Evolutionary conservation across 1,139 yeast genomes (phyloP), one percentile per base, ranked within the genome.

Genomic region (Sugiyamaella paludigena): DNA sequence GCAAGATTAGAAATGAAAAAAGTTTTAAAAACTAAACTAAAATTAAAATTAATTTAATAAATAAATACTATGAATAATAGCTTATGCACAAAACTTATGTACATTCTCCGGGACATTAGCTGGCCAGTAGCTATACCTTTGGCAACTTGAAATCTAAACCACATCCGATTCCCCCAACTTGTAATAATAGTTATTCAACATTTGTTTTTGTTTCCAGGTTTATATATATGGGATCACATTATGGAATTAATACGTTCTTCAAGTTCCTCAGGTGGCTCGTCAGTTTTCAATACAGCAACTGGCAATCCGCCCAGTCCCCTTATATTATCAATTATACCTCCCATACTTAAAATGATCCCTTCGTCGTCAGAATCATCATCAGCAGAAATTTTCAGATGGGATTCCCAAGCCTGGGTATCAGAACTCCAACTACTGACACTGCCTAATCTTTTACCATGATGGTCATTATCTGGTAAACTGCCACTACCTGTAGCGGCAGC

Each of bases 291-390:
- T 19, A 19, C 24, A n/a, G 46, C 24, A 11, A 13, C 27, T 7
- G 46, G 46, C 8, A 48, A 30, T 12, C 30, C 37, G 7, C 43
- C 45, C 12, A 44, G 33, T 8, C 43, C 45, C 9, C 49, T 45
- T 37, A 45, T 32, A 24, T 45, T 45, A 35, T 49, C 51, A 38
- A 63, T 54, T 48, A 62, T 50, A 30, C 52, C 53, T 16, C 63
- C 64, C 52, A 62, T 53, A 12, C 54, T 53, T 32, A 51, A 55
- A 1, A 63, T 54, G 24, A 63, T 40, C 11, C 47, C 47, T 31
- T 31, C 66, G n/a, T 61, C 67, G 15, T 59, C 64, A 16, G 59
- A 65, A 2, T 58, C 54, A n/a, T 58, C 64, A 9, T 52, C 57
- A 3, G 53, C 58, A 4, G 57, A 50, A 8, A 42, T 45, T 15